Percentiles rank a stretch among this genome's conserved stretches.
These are phyloP conservation scores for Fremontodendron californicum DNA, from an alignment of 345 rosid genomes.

Conservation along the genomic window DNA sequence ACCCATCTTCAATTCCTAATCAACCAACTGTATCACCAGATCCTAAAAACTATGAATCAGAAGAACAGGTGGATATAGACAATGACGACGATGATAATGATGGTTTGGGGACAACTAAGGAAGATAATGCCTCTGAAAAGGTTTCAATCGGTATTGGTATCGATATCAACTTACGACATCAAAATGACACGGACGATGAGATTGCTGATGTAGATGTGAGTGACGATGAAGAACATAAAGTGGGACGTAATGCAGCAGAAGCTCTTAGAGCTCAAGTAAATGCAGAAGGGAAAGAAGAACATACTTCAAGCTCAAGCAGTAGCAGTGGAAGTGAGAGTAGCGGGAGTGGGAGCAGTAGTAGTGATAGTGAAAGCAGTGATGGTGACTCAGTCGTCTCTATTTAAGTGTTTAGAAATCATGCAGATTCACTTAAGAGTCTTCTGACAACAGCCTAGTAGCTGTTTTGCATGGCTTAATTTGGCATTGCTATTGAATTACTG, in stretches of 20 bases:
- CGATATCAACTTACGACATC: conserved; percentile 57
- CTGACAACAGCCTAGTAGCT: not conserved
- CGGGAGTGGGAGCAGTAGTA: conserved; percentile 38
- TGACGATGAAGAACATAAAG: conserved; percentile 48
- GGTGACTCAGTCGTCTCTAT: conserved; percentile 37
- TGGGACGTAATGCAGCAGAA: conserved; percentile 74
- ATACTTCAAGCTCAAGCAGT: conserved; percentile 51
- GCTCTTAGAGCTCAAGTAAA: conserved; percentile 78
- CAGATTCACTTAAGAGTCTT: not conserved
- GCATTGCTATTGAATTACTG: not conserved
- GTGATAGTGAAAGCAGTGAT: conserved; percentile 37
- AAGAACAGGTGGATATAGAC: conserved; percentile 44
- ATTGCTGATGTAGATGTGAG: conserved; percentile 75
- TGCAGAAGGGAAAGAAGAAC: conserved; percentile 42
- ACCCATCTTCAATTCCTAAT: conserved; percentile 15
- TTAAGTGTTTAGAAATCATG: conserved; percentile 9
- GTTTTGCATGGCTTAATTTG: not conserved
- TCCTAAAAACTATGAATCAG: conserved; percentile 32
- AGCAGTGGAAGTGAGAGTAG: conserved; percentile 58
- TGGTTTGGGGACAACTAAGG: conserved; percentile 17
- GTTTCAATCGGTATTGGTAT: conserved; percentile 45
- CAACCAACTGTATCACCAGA: conserved; percentile 25
- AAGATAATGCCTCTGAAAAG: conserved; percentile 24
- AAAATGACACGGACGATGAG: conserved; percentile 55
- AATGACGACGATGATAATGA: conserved; percentile 30